Conservation (phyloP, 495 filamentous ascomycete genomes). For the Penicillium pulvis region DNA sequence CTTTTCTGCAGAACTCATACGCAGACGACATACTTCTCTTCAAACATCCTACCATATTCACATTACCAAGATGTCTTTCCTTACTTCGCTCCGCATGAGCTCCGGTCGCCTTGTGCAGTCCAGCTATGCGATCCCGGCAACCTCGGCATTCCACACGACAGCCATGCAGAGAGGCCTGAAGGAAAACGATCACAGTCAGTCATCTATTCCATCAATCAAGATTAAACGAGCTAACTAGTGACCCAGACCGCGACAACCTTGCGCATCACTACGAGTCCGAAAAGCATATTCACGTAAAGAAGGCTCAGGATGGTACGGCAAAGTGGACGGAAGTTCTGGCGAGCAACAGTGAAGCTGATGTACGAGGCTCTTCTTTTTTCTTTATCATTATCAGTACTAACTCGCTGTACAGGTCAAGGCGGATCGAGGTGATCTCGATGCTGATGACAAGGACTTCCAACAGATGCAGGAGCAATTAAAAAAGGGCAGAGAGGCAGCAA, state of each 20-base stretch:
- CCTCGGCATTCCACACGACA: conserved; percentile 36
- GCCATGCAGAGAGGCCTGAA: conserved; percentile 30
- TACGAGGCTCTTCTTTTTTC: conserved; percentile 34
- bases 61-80: conserved; percentile 31
- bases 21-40: background rate
- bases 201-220: background rate
- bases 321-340: conserved; percentile 83
- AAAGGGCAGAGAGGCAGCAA: conserved; percentile 6
- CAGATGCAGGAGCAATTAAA: conserved; percentile 56
- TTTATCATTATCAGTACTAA: conserved; percentile 6
- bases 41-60: background rate
- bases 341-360: conserved; percentile 76
- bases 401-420: conserved; percentile 57
- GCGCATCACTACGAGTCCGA: conserved; percentile 60
- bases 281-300: conserved; percentile 70
- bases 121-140: conserved; percentile 16
- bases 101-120: conserved; percentile 25
- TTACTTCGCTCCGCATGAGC: conserved; percentile 30
- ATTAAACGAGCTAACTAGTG: conserved; percentile 6
- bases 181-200: conserved; percentile 39
- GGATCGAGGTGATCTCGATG: conserved; percentile 57
- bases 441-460: conserved; percentile 43
- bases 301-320: conserved; percentile 72
- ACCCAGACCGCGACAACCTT: conserved; percentile 43
- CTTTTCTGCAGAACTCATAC: background rate